Conservation (phyloP, 2,329 filamentous ascomycete species). For the Alternaria alternata region DNA sequence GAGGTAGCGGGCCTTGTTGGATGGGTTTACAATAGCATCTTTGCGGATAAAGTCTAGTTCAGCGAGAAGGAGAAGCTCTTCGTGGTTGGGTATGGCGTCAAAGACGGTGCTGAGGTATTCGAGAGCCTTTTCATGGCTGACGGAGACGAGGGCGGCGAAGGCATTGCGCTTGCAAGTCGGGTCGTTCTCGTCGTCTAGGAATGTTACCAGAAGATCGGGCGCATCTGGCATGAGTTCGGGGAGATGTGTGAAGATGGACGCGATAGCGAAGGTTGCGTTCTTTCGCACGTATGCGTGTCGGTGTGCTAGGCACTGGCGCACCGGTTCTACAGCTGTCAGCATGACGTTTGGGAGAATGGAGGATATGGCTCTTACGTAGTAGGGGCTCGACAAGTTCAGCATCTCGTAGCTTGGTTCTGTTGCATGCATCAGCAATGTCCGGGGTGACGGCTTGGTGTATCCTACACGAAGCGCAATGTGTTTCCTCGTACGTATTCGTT, state of each 20-base stretch:
- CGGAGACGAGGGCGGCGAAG: constrained; percentile 87
- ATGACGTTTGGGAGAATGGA: neutral
- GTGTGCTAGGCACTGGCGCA: constrained; percentile 91
- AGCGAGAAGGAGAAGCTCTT: constrained; percentile 90
- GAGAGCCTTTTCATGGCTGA: constrained; percentile 92
- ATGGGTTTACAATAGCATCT: constrained; percentile 91
- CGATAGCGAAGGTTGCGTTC: constrained; percentile 94
- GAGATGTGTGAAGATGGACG: constrained; percentile 90
- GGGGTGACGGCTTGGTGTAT: neutral
- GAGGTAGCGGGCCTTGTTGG: constrained; percentile 95
- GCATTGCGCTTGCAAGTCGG: constrained; percentile 98
- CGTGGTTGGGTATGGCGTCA: constrained; percentile 91
- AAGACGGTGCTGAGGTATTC: constrained; percentile 89
- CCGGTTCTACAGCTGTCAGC: constrained; percentile 65
- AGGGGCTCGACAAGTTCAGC: constrained; percentile 95
- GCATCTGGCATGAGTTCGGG: constrained; percentile 94
- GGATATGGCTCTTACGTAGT: constrained; percentile 61
- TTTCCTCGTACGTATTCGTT: constrained; percentile 99
- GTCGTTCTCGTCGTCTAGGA: constrained; percentile 90
- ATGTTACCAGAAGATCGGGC: constrained; percentile 86
- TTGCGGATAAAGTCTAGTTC: constrained; percentile 98
- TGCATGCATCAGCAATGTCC: constrained; percentile 23
- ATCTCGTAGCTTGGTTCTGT: constrained; percentile 85
- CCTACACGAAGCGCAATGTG: constrained; percentile 86
- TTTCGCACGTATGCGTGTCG: constrained; percentile 98